These are phyloP conservation scores for Colletotrichum sp. DNA, from an alignment of 2,329 filamentous ascomycete genomes.

Conservation along the genomic window DNA sequence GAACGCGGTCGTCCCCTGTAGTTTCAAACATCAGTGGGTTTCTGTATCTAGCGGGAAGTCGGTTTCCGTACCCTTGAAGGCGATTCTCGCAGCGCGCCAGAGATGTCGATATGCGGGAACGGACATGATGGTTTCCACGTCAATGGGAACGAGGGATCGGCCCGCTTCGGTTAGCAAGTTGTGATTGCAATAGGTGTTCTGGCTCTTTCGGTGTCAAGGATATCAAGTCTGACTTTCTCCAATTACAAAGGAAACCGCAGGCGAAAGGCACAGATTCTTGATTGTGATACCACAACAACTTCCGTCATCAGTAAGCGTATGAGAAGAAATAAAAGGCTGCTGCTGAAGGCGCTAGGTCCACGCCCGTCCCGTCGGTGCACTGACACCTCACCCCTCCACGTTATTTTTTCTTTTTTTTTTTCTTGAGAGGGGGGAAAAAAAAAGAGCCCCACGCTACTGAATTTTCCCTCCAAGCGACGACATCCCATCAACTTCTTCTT, in stretches of 20 bases:
- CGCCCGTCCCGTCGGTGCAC: background rate
- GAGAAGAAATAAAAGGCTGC: background rate
- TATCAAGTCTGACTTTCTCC: background rate
- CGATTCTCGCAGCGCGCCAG: conserved; percentile 79
- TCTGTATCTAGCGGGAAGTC: background rate
- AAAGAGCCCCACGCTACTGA: background rate
- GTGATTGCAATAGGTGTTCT: background rate
- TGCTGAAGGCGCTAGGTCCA: background rate
- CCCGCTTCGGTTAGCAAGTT: background rate
- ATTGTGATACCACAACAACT: background rate
- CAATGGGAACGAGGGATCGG: background rate
- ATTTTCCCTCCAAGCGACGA: background rate
- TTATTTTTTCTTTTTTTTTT: background rate
- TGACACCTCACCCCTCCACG: background rate
- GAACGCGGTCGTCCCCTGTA: conserved; percentile 71
- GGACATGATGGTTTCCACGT: conserved; percentile 54
- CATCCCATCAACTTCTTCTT: background rate
- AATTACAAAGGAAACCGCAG: background rate
- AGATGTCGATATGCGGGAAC: conserved; percentile 81
- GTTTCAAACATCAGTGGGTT: background rate
- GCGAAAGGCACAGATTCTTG: background rate
- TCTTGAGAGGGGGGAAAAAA: background rate
- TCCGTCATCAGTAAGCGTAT: background rate
- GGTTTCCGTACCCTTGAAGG: conserved; percentile 74
- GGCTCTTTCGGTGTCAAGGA: background rate